Evolutionary conservation across 2,329 filamentous ascomycete species (phyloP), one percentile per base, ranked within the genome.

Genomic region (Curvularia verruculosa): DNA sequence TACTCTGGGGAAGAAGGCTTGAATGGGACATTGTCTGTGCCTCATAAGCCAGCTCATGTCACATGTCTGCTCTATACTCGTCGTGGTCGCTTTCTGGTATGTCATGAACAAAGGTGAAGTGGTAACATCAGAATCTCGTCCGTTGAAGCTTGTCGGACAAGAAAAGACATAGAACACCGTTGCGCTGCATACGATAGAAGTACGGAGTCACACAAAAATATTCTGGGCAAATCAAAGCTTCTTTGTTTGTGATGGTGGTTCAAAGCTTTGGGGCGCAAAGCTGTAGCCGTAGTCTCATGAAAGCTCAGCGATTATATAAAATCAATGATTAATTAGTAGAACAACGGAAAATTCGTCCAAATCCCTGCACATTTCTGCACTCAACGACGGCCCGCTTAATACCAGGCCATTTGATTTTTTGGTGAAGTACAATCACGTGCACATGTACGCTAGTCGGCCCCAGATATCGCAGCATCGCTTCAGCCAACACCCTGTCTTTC

Each of bases 401-500:
- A 19, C 7, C 15, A 21, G 28, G 12, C n/a, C n/a, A 21, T 46
- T 5, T 21, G 12, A 31, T 31, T 5, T 34, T 13, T 13, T 46
- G n/a, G 26, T 34, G 34, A 4, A 28, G 24, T 24, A 37, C n/a
- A 28, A 39, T 49, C 46, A 49, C 46, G 46, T 49, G 46, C n/a
- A 26, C 6, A 13, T 13, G 9, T n/a, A 39, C 46, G 46, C 46
- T 49, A 49, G 31, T 15, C n/a, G 31, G 19, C 23, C 21, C 49
- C 43, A 43, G 49, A 19, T 48, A 28, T 31, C 36, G 15, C 19
- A 31, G 43, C 39, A 37, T 49, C 37, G 19, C 24, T 48, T 52
- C 28, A 29, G 39, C 49, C 26, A n/a, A 21, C 40, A 51, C 44
- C 29, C 36, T 45, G 51, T 49, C 54, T 54, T 45, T 39, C 28